Evolutionary conservation across 192 early-diverging fungal genomes (phyloP).

Genomic region (Powellomyces hirtus): DNA sequence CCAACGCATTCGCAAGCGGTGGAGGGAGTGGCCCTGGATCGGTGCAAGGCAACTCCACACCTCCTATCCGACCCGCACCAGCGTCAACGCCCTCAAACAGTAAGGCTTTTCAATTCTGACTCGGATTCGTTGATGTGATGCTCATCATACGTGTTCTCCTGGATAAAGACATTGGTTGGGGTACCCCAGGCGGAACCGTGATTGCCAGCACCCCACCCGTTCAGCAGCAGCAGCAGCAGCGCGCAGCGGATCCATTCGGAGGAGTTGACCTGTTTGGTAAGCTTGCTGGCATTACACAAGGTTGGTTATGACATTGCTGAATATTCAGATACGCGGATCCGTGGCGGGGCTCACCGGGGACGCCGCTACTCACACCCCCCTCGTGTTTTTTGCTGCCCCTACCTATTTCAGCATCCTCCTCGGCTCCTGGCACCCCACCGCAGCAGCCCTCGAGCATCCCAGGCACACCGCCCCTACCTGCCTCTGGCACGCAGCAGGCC

Average conservation of each 20-base stretch:
- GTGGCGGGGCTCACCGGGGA: neutral
- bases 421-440: slow-evolving; percentile 6
- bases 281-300: slow-evolving; percentile 31
- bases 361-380: neutral
- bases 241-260: slow-evolving; percentile 18
- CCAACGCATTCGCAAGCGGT: neutral
- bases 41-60: neutral
- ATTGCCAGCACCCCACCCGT: neutral
- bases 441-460: neutral
- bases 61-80: neutral
- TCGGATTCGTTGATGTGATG: too few species aligned
- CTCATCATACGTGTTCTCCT: too few species aligned
- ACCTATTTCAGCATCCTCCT: neutral
- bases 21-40: neutral
- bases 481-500: neutral
- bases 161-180: too few species aligned
- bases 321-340: too few species aligned
- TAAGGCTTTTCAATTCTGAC: too few species aligned
- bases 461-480: slow-evolving; percentile 10
- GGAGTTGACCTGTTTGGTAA: slow-evolving; percentile 28
- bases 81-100: neutral
- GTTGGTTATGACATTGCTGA: slow-evolving; percentile 9
- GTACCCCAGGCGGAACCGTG: too few species aligned
- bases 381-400: neutral
- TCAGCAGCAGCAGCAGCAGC: slow-evolving; percentile 4